phyloP scores from a whole-genome alignment of 305 asterid genomes.

The Caryopteris hybrid region DNA sequence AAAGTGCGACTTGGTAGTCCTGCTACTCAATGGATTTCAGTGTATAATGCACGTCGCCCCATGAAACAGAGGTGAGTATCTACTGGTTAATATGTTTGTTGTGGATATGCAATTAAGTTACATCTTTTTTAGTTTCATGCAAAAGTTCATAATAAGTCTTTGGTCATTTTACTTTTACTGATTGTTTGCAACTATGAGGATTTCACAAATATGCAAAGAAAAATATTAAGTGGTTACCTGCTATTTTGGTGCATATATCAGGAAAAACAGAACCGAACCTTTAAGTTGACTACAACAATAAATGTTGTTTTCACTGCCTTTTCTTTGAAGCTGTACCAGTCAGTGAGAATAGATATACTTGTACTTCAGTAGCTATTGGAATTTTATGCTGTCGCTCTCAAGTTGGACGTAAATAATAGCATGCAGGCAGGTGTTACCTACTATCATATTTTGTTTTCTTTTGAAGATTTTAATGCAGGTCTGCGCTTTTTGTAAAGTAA shows the following conservation, averaged over 20 bases:
- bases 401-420: not conserved
- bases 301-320: not conserved
- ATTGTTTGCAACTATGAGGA: not conserved
- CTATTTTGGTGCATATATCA: not conserved
- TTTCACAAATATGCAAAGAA: not conserved
- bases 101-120: not conserved
- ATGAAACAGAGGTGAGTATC: slow-evolving; percentile 85
- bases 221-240: not conserved
- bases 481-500: not conserved
- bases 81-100: slow-evolving; percentile 2
- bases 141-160: not conserved
- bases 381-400: not conserved
- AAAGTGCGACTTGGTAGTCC: slow-evolving; percentile 96
- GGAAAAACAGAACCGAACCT: not conserved
- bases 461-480: not conserved
- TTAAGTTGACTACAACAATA: not conserved
- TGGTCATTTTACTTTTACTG: not conserved
- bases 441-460: not conserved
- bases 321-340: slow-evolving; percentile 1
- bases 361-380: not conserved
- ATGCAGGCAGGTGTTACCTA: not conserved
- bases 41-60: slow-evolving; percentile 92
- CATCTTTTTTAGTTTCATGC: slow-evolving; percentile 6
- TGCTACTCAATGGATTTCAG: slow-evolving; percentile 98
- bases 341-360: too few species aligned